These are phyloP conservation scores for Chimonanthus salicifolius DNA, from an alignment of 164 flowering plant genomes.

Conservation along the genomic window DNA sequence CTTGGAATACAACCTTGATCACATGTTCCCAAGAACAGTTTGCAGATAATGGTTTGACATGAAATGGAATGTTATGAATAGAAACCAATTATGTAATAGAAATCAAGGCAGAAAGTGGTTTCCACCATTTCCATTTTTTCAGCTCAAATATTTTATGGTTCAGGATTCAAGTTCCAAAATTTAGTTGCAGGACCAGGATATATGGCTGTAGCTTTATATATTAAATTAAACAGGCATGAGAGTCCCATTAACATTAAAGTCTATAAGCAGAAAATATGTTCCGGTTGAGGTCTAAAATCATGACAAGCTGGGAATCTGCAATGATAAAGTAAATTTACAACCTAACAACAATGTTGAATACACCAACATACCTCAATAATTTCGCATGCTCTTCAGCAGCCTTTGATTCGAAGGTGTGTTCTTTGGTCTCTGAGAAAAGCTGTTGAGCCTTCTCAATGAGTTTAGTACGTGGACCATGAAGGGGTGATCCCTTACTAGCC, in stretches of 20 bases:
- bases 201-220: neutral
- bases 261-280: neutral
- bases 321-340: neutral
- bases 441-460: slow-evolving; percentile 76
- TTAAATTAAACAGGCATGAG: neutral
- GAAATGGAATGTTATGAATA: neutral
- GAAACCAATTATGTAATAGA: neutral
- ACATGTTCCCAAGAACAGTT: neutral
- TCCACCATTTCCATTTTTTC: neutral
- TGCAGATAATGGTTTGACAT: neutral
- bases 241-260: neutral
- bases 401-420: slow-evolving; percentile 79
- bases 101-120: neutral
- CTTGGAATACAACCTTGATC: neutral
- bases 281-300: too few species aligned
- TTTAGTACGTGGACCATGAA: slow-evolving; percentile 91
- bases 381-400: slow-evolving; percentile 98
- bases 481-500: slow-evolving; percentile 90
- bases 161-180: neutral
- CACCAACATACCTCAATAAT: slow-evolving; percentile 48
- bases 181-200: neutral
- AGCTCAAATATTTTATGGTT: neutral
- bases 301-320: neutral
- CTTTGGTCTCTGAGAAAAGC: slow-evolving; percentile 81
- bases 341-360: neutral